Evolutionary conservation across 768 basidiomycete species (phyloP), one percentile per base, ranked within the genome.

Genomic region (Boletus rubroflammeus): DNA sequence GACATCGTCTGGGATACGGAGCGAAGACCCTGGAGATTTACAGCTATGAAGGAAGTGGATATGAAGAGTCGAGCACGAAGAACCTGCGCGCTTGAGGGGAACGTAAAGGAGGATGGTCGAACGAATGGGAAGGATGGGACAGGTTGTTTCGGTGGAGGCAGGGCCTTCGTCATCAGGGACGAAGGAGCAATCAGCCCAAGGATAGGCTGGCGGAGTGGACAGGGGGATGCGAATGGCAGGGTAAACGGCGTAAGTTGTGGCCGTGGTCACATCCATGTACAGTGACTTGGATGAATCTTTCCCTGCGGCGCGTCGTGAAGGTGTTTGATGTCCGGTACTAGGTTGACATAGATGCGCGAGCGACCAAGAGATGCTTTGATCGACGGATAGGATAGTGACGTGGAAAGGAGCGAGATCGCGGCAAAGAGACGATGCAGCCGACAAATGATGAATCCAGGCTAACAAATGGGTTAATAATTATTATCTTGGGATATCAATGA

Each of bases 371-470:
- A 78, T 73, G 54, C 79, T 78, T 13, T 74, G 74, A 32, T 90
- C 83, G 2, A 83, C 83, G 51, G 80, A 81, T 19, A 85, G 62
- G 1, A 93, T 55, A 7, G 80, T 78, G 45, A 89, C 77, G 58
- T 88, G 84, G 23, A 85, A 63, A 11, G 81, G 76, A 1, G 76
- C 75, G n/a, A 79, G 69, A 34, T 77, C 76, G 6, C 62, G 67
- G 50, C 70, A 73, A 8, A 67, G 60, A 13, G 74, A 63, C 5
- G 76, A 68, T 10, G 73, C 69, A 25, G 67, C 70, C 2, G 77
- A 74, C 23, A 89, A 68, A 57, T 81, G 78, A 10, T 67, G 71
- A 34, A 75, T 75, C 90, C 90, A 93, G 45, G 82, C 90, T 93
- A 60, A n/a, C 36, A 31, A 49, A 44, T 50, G 36, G 19, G 34